Evolutionary conservation across 768 basidiomycete genomes (phyloP), one percentile per base, ranked within the genome.

Genomic region (Leccinum uliginosum): DNA sequence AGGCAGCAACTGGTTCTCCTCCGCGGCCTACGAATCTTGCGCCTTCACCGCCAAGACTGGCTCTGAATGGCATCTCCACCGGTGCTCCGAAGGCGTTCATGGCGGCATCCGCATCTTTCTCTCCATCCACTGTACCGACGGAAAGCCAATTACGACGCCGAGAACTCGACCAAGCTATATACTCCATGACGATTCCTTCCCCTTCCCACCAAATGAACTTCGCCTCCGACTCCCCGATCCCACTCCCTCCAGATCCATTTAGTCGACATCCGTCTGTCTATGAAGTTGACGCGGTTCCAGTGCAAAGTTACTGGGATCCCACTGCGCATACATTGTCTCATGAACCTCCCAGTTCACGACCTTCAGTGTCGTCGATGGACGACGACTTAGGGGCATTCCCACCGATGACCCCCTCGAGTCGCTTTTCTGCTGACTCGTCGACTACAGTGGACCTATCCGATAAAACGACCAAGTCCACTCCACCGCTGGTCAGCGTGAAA

Each of bases 211-310:
- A 66, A 52, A 46, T 62, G 58, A 53, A 66, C 55, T 35, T 57
- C 63, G 46, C 62, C 29, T 58, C 73, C 9, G 77, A 76, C 43
- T 84, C 85, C 2, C 86, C 87, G 21, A 87, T 91, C 54, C 91
- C 91, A 38, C 75, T 91, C n/a, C 88, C 89, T 10, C 87, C 90
- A 8, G 90, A 92, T 72, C 90, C 90, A 26, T 91, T 92, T 65
- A 84, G 86, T 11, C 80, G 89, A 26, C 86, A 81, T 63, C 77
- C 89, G 30, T 89, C 87, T 3, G 62, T 75, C 17, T 68, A 75
- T 27, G 71, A 75, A 30, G 40, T 64, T 21, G 63, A 75, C n/a
- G 23, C 51, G 7, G 53, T 52, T 35, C 70, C 71, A 34, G 62
- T 76, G 29, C 67, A 73, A 32, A 65, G 75, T 4, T 76, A 80